phyloP scores from a whole-genome alignment of 306 rosid genomes.

The Ormosia emarginata region DNA sequence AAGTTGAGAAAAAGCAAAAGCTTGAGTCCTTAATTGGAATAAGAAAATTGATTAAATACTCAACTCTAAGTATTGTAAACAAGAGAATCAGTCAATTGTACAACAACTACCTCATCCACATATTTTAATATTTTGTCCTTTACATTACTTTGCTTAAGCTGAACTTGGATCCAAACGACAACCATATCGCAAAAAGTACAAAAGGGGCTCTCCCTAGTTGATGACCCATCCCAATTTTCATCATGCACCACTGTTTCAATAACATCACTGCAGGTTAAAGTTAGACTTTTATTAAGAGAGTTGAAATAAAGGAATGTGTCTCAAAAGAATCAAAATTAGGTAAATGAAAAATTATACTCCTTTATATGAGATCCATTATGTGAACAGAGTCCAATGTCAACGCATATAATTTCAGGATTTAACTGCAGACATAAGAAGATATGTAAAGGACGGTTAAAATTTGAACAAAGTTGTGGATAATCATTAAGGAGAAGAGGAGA shows the following conservation, averaged over 20 bases:
- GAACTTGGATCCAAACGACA: slow-evolving; percentile 71
- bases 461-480: slow-evolving; percentile 1
- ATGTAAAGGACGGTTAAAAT: slow-evolving; percentile 8
- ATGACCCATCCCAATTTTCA: slow-evolving; percentile 30
- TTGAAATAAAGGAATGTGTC: background rate
- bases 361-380: slow-evolving; percentile 18
- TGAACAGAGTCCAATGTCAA: slow-evolving; percentile 54
- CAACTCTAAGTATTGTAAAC: background rate
- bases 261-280: slow-evolving; percentile 46
- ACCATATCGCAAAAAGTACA: slow-evolving; percentile 66
- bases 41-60: background rate
- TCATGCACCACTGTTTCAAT: slow-evolving; percentile 52
- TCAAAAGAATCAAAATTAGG: background rate
- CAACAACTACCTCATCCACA: slow-evolving; percentile 54
- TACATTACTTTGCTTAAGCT: slow-evolving; percentile 53
- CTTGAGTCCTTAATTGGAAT: background rate
- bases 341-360: slow-evolving; percentile 35
- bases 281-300: slow-evolving; percentile 11
- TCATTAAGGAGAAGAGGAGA: background rate
- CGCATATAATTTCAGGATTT: slow-evolving; percentile 54
- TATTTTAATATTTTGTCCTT: slow-evolving; percentile 50
- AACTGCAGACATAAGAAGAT: slow-evolving; percentile 40
- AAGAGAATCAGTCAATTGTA: background rate
- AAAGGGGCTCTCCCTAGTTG: slow-evolving; percentile 31
- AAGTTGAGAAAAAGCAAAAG: slow-evolving; percentile 1